These are phyloP conservation scores for Aspergillus tamarii DNA, from an alignment of 2,329 filamentous ascomycete genomes.

Conservation along the genomic window DNA sequence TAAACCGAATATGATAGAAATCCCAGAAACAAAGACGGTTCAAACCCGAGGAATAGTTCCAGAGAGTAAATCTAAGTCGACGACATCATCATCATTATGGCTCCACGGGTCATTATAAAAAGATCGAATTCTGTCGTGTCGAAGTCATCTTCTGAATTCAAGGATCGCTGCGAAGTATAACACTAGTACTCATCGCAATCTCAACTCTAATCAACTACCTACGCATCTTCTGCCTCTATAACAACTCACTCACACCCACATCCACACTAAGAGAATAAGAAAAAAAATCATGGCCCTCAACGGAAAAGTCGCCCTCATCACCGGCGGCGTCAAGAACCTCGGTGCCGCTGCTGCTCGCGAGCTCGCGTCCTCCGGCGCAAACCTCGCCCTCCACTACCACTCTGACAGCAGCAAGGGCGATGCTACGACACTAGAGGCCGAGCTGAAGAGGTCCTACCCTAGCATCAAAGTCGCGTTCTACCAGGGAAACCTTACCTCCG, in stretches of 20 bases:
- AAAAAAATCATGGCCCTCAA: constrained; percentile 37
- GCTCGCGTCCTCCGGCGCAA: constrained; percentile 40
- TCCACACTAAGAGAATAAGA: no score
- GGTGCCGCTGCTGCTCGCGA: constrained; percentile 44
- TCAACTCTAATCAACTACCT: no score
- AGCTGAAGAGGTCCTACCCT: constrained; percentile 40
- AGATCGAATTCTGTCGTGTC: background rate
- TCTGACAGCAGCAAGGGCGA: constrained; percentile 44
- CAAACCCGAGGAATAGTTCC: no score
- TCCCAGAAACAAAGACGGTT: no score
- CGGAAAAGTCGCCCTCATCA: constrained; percentile 47
- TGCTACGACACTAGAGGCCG: constrained; percentile 39
- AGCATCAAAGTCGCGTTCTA: constrained; percentile 44
- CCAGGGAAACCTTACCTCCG: constrained; percentile 49
- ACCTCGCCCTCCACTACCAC: constrained; percentile 48
- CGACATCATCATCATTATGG: background rate
- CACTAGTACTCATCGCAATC: no score
- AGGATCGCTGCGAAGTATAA: background rate
- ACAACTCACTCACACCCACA: no score
- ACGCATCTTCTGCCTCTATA: no score
- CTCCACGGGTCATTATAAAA: background rate
- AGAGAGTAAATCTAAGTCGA: no score
- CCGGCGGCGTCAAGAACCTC: constrained; percentile 49
- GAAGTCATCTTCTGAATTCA: background rate
- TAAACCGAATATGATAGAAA: background rate